Base-by-base conservation (phyloP, 2,329 filamentous ascomycete species). In the Stachybotrys chlorohalonatus region DNA sequence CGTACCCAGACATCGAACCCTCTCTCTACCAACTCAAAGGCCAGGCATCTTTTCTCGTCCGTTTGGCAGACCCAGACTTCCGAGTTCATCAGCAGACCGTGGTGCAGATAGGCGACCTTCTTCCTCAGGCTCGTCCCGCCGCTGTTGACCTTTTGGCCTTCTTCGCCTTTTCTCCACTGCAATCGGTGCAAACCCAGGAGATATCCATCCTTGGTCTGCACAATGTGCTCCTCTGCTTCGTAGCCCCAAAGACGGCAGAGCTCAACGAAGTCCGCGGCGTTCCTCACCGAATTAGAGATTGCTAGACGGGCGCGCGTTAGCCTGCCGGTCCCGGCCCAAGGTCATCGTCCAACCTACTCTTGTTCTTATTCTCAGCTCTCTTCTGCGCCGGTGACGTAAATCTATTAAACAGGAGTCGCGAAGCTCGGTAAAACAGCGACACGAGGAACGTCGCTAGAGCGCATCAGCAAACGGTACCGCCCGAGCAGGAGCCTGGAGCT, bases 1-100 rank as follows among this genome's bases (percentile, higher is more conserved):
- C 82, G 63, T 72, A 88, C 85, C 90, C 94, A 99, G 60, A 97
- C 93, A 75, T 99, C 94, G 64, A 95, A 99, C 3, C 94, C 94
- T 64, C 83, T 82, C 65, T 96, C 90, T 0, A 95, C 90, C 48
- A 99, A 77, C 61, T 88, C 82, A 67, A 99, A 97, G 0, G 94
- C 90, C 46, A 99, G 76, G 61, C 88, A 93, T 62, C 92, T 82
- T 69, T 95, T 82, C 62, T 86, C 85, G 61, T 96, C 89, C 0
- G 93, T 95, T 66, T 93, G 74, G 66, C 90, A 95, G 8, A 97
- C 90, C 94, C 94, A 99, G 39, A 99, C 93, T 70, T 99, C 94
- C 63, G 91, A 96, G 72, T 96, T 97, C 94, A 99, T 99, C 66
- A 99, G 81, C 55, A 99, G 79, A 8, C 93, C 94, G 70, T 99